Evolutionary conservation across 129 eudicot genomes (phyloP).

Genomic region (Chrysanthemum seticuspe): DNA sequence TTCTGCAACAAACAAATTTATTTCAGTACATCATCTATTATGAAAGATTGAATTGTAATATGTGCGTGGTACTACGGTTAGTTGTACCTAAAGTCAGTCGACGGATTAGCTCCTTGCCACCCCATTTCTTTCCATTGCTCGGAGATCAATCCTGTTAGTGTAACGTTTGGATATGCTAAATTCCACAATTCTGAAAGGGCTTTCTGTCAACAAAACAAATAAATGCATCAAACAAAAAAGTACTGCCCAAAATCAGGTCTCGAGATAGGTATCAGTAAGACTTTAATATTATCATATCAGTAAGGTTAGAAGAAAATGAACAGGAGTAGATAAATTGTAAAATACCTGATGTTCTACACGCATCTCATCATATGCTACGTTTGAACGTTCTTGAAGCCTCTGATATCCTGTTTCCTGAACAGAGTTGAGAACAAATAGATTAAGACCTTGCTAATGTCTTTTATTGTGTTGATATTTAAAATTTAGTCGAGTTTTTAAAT

Average conservation of each 20-base stretch:
- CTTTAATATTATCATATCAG: background rate
- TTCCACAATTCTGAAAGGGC: constrained; percentile 68
- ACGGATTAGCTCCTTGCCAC: constrained; percentile 87
- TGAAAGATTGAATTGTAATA: background rate
- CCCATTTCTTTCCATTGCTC: constrained; percentile 97
- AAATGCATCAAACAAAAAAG: constrained; percentile 21
- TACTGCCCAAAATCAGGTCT: background rate
- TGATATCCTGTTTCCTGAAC: constrained; percentile 69
- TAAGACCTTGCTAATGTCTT: background rate
- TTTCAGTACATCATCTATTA: background rate
- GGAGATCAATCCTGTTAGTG: constrained; percentile 64
- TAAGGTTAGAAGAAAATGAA: background rate
- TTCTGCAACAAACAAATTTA: constrained; percentile 37
- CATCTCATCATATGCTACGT: constrained; percentile 67
- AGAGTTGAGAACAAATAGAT: constrained; percentile 2
- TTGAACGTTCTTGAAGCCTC: constrained; percentile 57
- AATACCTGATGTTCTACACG: constrained; percentile 68
- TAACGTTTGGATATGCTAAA: constrained; percentile 54
- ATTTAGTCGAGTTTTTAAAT: background rate
- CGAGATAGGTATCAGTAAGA: background rate
- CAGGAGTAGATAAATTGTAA: background rate
- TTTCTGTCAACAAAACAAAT: constrained; percentile 50
- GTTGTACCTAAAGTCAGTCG: constrained; percentile 74
- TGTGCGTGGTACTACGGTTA: background rate
- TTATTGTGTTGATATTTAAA: background rate